Conservation (phyloP, 805 yeast species). For the Candida peoriensis region DNA sequence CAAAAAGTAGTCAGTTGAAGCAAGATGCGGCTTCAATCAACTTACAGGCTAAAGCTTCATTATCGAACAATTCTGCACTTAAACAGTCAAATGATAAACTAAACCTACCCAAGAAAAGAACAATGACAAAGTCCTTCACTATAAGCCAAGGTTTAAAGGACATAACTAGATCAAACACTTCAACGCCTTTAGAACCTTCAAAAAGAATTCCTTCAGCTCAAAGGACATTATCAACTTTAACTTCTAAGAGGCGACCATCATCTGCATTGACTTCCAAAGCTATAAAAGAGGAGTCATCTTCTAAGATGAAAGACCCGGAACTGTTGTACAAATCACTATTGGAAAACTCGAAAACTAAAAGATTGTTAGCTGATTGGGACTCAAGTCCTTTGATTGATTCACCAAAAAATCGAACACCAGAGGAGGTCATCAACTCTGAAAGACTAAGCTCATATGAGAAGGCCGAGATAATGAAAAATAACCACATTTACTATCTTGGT, state of each 20-base stretch:
- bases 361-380: constrained; percentile 6
- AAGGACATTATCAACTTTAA: neutral
- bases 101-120: constrained; percentile 12
- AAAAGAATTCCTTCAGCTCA: constrained; percentile 1
- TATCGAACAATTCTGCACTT: neutral
- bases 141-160: constrained; percentile 15
- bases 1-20: constrained; percentile 17
- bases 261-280: neutral
- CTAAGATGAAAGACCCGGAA: constrained; percentile 7
- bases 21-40: constrained; percentile 15
- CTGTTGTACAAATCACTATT: constrained; percentile 8
- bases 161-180: constrained; percentile 4
- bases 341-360: constrained; percentile 13
- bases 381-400: neutral
- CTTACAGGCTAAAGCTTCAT: constrained; percentile 5
- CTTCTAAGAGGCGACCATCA: neutral
- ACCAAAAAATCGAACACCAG: neutral
- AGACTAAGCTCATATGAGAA: constrained; percentile 49
- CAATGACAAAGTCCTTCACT: constrained; percentile 17
- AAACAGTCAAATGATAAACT: constrained; percentile 4
- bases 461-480: constrained; percentile 50
- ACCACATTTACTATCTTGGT: constrained; percentile 49
- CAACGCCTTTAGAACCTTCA: constrained; percentile 6
- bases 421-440: constrained; percentile 5
- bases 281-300: neutral